Evolutionary conservation across 768 basidiomycete species (phyloP), one percentile per base, ranked within the genome.

Genomic region (Boletus rubroflammeus): DNA sequence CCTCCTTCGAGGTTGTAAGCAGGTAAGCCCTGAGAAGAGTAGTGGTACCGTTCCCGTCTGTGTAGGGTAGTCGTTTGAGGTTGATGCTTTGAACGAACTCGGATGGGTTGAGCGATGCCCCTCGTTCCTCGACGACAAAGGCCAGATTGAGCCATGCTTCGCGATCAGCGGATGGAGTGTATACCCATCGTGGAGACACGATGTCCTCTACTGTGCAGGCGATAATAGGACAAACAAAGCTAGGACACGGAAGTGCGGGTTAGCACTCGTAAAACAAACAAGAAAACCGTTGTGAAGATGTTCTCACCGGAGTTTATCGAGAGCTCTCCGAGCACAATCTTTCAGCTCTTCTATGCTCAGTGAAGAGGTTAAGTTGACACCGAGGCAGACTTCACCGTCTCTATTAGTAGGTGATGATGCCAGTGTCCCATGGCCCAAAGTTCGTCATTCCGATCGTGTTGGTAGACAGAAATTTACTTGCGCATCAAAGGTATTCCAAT

Each of bases 91-190:
- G 53, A 23, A 67, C 11, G 13, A 69, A 69, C 29, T 39, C 43
- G 21, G 55, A 25, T 6, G 55, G 2, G 25, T 67, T 34, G n/a
- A 67, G 53, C 28, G 57, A 54, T 7, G 21, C 1, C 14, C 58
- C 63, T 38, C 53, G 56, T 6, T 61, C 51, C 35, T 67, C 55
- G 6, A 60, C 48, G 9, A 31, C 53, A 40, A 69, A 35, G 6
- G 62, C 53, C 21, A 63, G 44, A 40, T 68, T 10, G 34, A 64
- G 59, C 67, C 67, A 67, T 9, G 48, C 51, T 31, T 62, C 36
- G 14, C 66, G 59, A 45, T 62, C 62, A 21, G 53, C 48, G 26
- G 55, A 67, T 15, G 67, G 62, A 21, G 48, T 55, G 34, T 69
- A 67, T 13, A 65, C 43, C 58, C 55, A 64, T 48, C 46, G 53